Percentiles rank a stretch among this genome's conserved stretches.
Evolutionary conservation across 2,329 filamentous ascomycete genomes (phyloP).

Genomic region (Exserohilum rostratum): DNA sequence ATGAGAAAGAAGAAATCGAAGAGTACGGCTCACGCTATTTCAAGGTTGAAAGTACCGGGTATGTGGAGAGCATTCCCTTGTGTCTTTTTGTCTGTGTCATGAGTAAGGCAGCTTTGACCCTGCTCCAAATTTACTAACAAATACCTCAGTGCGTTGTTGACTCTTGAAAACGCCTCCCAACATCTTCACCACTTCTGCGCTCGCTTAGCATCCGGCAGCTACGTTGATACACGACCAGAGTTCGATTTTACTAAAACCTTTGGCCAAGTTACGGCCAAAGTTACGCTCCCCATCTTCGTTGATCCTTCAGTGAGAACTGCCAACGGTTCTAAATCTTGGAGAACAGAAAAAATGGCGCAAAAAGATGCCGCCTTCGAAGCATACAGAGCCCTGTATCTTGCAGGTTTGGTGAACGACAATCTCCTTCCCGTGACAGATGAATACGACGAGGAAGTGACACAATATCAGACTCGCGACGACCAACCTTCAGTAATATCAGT

Average conservation of each 20-base stretch:
- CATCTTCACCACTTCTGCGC: slow-evolving; percentile 85
- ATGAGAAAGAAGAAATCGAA: slow-evolving; percentile 57
- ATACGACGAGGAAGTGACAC: slow-evolving; percentile 18
- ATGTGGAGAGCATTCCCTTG: background rate
- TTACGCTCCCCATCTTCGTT: slow-evolving; percentile 74
- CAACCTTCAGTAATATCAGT: slow-evolving; percentile 36
- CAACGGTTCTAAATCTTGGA: slow-evolving; percentile 65
- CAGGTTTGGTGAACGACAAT: slow-evolving; percentile 77
- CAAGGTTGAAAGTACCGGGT: slow-evolving; percentile 35
- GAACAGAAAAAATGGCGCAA: slow-evolving; percentile 71
- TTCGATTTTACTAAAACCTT: slow-evolving; percentile 62
- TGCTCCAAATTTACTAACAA: background rate
- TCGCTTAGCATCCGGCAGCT: slow-evolving; percentile 62
- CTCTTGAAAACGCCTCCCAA: slow-evolving; percentile 73
- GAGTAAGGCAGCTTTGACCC: background rate
- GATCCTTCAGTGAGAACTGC: slow-evolving; percentile 65
- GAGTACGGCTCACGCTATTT: slow-evolving; percentile 44
- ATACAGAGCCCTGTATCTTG: slow-evolving; percentile 71
- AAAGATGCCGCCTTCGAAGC: slow-evolving; percentile 86
- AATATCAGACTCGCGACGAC: slow-evolving; percentile 34
- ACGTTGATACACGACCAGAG: slow-evolving; percentile 69
- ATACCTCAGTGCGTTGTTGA: slow-evolving; percentile 65
- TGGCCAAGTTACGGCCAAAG: slow-evolving; percentile 59
- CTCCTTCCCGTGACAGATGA: slow-evolving; percentile 66
- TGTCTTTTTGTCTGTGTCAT: background rate